These are phyloP conservation scores for Allantophomopsis cytisporea DNA, from an alignment of 2,329 filamentous ascomycete species.

Conservation along the genomic window DNA sequence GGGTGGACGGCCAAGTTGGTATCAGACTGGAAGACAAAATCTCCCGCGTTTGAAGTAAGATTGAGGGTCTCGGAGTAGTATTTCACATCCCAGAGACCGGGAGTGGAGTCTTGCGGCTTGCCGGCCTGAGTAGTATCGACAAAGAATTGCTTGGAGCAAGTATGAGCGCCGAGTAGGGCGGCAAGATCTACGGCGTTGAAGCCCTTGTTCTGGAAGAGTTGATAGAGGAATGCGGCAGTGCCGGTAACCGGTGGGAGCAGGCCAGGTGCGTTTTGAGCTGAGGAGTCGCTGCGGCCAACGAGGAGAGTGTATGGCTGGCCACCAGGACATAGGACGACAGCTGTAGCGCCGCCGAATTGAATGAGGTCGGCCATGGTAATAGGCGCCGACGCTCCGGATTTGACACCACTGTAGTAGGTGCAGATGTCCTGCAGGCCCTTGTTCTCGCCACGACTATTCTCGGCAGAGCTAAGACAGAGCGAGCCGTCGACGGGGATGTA, in stretches of 20 bases:
- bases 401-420: slow-evolving; percentile 2
- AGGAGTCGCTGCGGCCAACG: slow-evolving; percentile 7
- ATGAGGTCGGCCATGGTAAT: slow-evolving; percentile 6
- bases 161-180: slow-evolving; percentile 23
- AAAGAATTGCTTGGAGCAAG: slow-evolving; percentile 16
- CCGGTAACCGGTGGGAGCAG: slow-evolving; percentile 3
- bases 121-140: slow-evolving; percentile 13
- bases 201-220: slow-evolving; percentile 20
- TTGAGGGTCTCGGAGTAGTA: slow-evolving; percentile 19
- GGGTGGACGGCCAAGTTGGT: slow-evolving; percentile 87
- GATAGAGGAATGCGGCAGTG: slow-evolving; percentile 9
- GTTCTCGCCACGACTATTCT: slow-evolving; percentile 4
- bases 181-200: slow-evolving; percentile 21
- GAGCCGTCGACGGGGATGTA: slow-evolving; percentile 4
- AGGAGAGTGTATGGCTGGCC: slow-evolving; percentile 6
- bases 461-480: slow-evolving; percentile 5
- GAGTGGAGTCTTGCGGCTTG: slow-evolving; percentile 18
- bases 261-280: slow-evolving; percentile 1
- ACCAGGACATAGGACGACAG: slow-evolving; percentile 6
- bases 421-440: slow-evolving; percentile 8
- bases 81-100: slow-evolving; percentile 21
- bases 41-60: slow-evolving; percentile 8
- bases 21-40: slow-evolving; percentile 75
- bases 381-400: slow-evolving; percentile 1
- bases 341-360: slow-evolving; percentile 5